Evolutionary conservation across 1,139 yeast genomes (phyloP), one percentile per base, ranked within the genome.

Genomic region (Hyphopichia buzzinii): DNA sequence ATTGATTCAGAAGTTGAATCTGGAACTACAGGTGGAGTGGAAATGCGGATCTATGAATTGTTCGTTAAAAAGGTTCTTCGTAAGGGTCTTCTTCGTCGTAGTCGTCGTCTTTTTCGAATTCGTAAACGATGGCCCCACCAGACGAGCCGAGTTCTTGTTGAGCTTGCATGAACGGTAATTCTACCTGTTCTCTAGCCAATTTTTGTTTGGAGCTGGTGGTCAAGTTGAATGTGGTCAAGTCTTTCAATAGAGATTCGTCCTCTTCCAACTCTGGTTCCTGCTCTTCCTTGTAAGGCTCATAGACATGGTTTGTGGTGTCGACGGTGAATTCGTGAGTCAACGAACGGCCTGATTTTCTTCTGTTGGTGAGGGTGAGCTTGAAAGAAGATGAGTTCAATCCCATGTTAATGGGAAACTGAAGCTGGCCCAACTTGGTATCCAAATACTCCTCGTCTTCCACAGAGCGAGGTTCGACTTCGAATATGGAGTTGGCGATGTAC

Each of bases 71-170:
- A 4, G 97, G 97, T 54, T 92, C 97, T 55, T 92, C 98, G 50
- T 83, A 90, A 0, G 97, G 97, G 58, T 92, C 98, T 48, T 92
- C 97, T 58, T 92, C 97, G 54, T 92, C 97, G 49, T 89, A 90
- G 55, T 90, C 97, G 56, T 90, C 84, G 46, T 79, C 84, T 49
- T 77, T 77, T 50, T 86, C 95, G 54, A 81, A 90, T 54, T 90
- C 94, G 54, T 90, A 92, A 10, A 92, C 95, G 50, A 92, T 90
- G 1, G 98, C 97, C 8, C 78, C 78, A 27, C 96, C 95, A 16
- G 62, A 53, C 21, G 92, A 87, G 3, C 89, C 94, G 40, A 84
- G 68, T 19, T 75, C 72, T 35, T 75, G 70, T 55, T 90, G 97
- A 0, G 97, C 97, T 49, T 85, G 86, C 67, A 90, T 64, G 55